Evolutionary conservation across 2,329 filamentous ascomycete species (phyloP).

Genomic region (Botrytis paeoniae): DNA sequence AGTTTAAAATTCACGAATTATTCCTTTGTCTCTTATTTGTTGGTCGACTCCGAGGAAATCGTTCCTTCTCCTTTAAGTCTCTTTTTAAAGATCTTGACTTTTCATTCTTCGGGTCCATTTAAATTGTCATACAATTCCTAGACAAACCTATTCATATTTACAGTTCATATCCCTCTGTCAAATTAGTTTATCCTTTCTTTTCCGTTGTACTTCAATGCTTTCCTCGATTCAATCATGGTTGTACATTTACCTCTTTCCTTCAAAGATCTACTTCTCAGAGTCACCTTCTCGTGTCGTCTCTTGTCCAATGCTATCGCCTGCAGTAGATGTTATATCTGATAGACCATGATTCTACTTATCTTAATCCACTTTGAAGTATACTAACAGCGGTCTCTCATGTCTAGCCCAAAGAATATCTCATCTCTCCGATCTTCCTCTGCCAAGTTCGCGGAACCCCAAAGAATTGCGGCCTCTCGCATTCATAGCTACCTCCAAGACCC

Average conservation of each 20-base stretch:
- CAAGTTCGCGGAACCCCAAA: background rate
- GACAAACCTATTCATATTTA: rapidly evolving
- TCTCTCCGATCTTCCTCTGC: background rate
- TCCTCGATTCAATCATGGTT: background rate
- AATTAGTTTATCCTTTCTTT: background rate
- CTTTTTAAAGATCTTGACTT: rapidly evolving
- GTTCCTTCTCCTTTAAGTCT: background rate
- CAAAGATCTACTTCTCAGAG: background rate
- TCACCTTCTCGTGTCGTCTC: background rate
- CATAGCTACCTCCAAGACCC: background rate
- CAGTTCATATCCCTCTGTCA: background rate
- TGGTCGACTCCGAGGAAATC: background rate
- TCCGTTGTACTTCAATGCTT: too few relatives aligned
- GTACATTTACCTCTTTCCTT: background rate
- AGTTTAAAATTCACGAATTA: background rate
- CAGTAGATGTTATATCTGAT: background rate
- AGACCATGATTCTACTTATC: background rate
- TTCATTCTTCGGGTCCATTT: background rate
- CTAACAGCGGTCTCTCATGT: background rate
- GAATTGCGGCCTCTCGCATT: background rate
- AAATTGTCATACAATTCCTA: rapidly evolving
- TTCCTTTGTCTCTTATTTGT: background rate
- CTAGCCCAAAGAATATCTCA: background rate
- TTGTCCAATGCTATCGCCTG: background rate
- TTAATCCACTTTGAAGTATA: background rate